Percentiles rank a stretch among this genome's conserved stretches.
These are phyloP conservation scores for Penicillium diatomitis DNA, from an alignment of 495 filamentous ascomycete species.

Conservation along the genomic window DNA sequence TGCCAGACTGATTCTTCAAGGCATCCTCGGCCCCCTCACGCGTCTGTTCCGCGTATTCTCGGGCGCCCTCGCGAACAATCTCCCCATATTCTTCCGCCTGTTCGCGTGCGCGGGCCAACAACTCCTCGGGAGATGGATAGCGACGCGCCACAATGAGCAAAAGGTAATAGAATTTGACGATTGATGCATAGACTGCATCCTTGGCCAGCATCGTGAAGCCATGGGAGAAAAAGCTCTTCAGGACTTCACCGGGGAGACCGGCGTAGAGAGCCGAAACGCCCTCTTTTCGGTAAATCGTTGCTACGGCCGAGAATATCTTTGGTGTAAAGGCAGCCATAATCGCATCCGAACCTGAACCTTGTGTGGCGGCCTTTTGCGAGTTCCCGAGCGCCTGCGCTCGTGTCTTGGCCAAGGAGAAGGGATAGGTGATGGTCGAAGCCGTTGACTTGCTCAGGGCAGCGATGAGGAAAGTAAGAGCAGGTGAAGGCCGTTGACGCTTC, in stretches of 20 bases:
- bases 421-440: conserved; percentile 76
- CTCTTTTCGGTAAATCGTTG: conserved; percentile 54
- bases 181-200: conserved; percentile 63
- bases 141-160: conserved; percentile 27
- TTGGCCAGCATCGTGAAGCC: conserved; percentile 88
- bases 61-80: conserved; percentile 33
- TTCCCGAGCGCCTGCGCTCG: conserved; percentile 51
- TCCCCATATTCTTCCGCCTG: conserved; percentile 38
- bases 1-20: conserved; percentile 18
- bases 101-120: conserved; percentile 33
- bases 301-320: conserved; percentile 54
- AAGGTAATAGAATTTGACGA: conserved; percentile 59
- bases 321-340: conserved; percentile 18
- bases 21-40: conserved; percentile 20
- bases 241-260: conserved; percentile 64
- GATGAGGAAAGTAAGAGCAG: conserved; percentile 56
- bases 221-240: conserved; percentile 80
- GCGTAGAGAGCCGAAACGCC: conserved; percentile 66
- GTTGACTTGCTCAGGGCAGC: conserved; percentile 75
- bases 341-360: conserved; percentile 3
- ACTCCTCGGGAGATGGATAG: conserved; percentile 37
- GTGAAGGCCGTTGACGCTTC: conserved; percentile 42
- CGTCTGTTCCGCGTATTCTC: conserved; percentile 26
- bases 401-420: conserved; percentile 74
- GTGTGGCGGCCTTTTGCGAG: background rate